Evolutionary conservation across 129 eudicot genomes (phyloP), one percentile per base, ranked within the genome.

Genomic region (Chrysanthemum makinoi): DNA sequence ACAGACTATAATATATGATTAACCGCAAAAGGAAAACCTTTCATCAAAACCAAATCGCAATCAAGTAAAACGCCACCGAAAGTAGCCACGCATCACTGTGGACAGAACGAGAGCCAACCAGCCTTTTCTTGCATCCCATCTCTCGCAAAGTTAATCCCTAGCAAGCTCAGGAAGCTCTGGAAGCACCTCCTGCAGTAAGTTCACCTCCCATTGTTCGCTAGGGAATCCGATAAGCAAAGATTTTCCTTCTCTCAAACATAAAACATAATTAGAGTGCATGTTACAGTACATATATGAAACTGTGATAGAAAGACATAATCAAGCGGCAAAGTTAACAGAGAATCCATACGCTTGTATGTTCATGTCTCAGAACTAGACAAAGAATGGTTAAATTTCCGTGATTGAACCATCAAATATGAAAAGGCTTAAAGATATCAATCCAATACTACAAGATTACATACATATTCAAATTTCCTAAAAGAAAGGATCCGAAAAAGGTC

Each of bases 81-180:
- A 39, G 86, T 39, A 88, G 79, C 95, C 97, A 91, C 66, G 95
- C 84, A 70, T 91, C 97, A 78, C 97, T 83, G 69, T 91, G n/a
- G 47, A 87, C 97, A 70, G 97, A 81, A 91, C 95, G n/a, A n/a
- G 89, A 68, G 97, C 76, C 83, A 91, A 57, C 97, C 97, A 91
- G 54, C 97, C 63, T 80, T 88, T 15, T 83, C 86, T 77, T 82
- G 95, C 97, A 91, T 91, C 19, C 97, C 96, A 62, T 91, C 97
- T 73, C 97, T n/a, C 80, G 43, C 96, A 77, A 90, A 90, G 84
- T 90, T 90, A 43, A 90, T 90, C 57, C 97, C 97, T 72, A 90
- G n/a, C n/a, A 73, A 20, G n/a, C n/a, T n/a, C n/a, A n/a, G n/a
- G n/a, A n/a, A 95, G 95, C 77, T 90, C 97, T 6, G 95, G 97